These are phyloP conservation scores for Bolboschoenus planiculmis DNA, from an alignment of 176 grass and related monocot species.

Conservation along the genomic window DNA sequence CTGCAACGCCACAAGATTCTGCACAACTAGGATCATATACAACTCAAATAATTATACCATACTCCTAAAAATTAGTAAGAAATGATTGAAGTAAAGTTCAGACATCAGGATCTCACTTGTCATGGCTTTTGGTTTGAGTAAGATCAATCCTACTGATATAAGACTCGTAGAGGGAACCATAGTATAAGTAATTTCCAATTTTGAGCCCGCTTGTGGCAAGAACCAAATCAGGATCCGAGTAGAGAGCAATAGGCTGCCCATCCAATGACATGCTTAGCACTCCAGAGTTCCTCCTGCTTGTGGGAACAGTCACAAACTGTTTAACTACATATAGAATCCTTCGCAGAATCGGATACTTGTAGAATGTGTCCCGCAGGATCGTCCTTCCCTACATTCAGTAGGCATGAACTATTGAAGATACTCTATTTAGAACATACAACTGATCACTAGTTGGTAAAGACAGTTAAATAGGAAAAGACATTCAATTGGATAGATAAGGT, in stretches of 20 bases:
- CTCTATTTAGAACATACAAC: not conserved
- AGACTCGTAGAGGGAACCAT: constrained; percentile 32
- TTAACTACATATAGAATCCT: constrained; percentile 39
- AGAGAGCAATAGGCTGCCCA: constrained; percentile 51
- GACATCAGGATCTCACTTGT: not conserved
- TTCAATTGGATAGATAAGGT: not conserved
- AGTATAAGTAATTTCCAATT: constrained; percentile 55
- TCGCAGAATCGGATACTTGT: constrained; percentile 31
- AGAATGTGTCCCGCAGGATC: constrained; percentile 36
- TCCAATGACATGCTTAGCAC: constrained; percentile 42
- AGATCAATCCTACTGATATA: constrained; percentile 56
- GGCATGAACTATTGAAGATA: not conserved
- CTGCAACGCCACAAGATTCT: no score
- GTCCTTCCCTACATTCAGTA: constrained; percentile 43
- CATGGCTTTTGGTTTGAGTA: constrained; percentile 11
- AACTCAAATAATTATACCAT: no score
- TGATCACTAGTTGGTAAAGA: not conserved
- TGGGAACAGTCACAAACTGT: constrained; percentile 27
- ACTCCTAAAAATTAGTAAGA: no score
- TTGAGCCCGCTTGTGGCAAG: constrained; percentile 54
- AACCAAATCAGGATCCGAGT: constrained; percentile 32
- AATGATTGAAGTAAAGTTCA: no score
- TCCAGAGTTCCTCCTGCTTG: constrained; percentile 28
- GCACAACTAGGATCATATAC: no score
- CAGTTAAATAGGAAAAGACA: not conserved